Percentiles rank a stretch among this genome's conserved stretches.
Conservation (phyloP, 495 filamentous ascomycete genomes). For the Ascobolus immersus region DNA sequence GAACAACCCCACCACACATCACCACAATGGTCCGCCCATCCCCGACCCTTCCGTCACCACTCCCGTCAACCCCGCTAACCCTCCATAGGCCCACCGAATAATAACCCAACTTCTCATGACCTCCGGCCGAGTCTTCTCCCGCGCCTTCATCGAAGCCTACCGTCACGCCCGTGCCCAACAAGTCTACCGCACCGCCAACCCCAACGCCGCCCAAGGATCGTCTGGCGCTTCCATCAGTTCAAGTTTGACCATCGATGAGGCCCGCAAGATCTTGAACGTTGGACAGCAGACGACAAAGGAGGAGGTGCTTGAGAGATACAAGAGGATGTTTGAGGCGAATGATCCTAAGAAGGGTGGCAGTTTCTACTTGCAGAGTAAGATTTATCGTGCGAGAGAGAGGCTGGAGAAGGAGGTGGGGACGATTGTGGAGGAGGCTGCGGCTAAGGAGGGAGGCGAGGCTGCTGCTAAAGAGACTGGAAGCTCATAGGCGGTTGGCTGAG, state of each 20-base stretch:
- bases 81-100: conserved; percentile 63
- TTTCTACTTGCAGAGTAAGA: conserved; percentile 95
- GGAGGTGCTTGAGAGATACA: conserved; percentile 60
- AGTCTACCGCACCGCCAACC: conserved; percentile 39
- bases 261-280: conserved; percentile 92
- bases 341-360: conserved; percentile 86
- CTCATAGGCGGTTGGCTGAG: too few relatives aligned
- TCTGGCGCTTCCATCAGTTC: conserved; percentile 28
- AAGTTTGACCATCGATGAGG: conserved; percentile 78
- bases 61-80: neutral
- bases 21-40: too few relatives aligned
- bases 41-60: too few relatives aligned
- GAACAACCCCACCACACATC: too few relatives aligned
- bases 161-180: conserved; percentile 67
- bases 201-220: conserved; percentile 16
- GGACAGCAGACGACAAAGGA: conserved; percentile 61
- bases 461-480: neutral
- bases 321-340: conserved; percentile 79
- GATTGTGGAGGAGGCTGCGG: conserved; percentile 24
- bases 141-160: conserved; percentile 76
- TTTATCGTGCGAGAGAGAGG: conserved; percentile 67
- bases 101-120: conserved; percentile 78
- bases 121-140: conserved; percentile 71
- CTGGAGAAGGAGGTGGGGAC: conserved; percentile 57
- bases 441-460: conserved; percentile 12